phyloP scores from a whole-genome alignment of 1,284 basidiomycete species.

The Prillingera fragicola region DNA sequence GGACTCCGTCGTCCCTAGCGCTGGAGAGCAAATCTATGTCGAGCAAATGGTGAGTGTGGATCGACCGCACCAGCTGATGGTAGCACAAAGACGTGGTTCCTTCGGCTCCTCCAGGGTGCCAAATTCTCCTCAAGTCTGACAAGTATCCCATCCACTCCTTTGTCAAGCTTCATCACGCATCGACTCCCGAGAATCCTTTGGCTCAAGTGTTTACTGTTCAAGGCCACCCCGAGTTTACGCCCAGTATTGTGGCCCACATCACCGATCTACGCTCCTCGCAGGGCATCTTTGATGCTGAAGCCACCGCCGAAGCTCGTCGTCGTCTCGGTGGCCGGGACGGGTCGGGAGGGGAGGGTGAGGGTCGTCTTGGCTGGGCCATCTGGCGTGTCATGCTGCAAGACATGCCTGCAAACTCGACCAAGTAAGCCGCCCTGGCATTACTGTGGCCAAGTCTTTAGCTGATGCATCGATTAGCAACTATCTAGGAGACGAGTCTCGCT shows the following conservation, averaged over 20 bases:
- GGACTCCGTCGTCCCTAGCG: slow-evolving; percentile 39
- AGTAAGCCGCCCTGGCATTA: slow-evolving; percentile 8
- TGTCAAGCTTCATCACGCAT: slow-evolving; percentile 46
- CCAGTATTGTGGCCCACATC: slow-evolving; percentile 50
- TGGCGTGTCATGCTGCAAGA: slow-evolving; percentile 50
- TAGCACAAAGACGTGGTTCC: slow-evolving; percentile 52
- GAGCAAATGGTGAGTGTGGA: slow-evolving; percentile 49
- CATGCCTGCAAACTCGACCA: slow-evolving; percentile 10
- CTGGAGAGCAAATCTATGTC: slow-evolving; percentile 43
- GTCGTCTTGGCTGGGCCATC: slow-evolving; percentile 50
- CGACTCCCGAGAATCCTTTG: slow-evolving; percentile 38
- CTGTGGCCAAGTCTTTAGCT: not conserved
- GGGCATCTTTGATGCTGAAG: slow-evolving; percentile 47
- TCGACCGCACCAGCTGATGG: slow-evolving; percentile 2
- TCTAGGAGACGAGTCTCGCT: slow-evolving; percentile 25
- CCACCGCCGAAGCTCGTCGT: slow-evolving; percentile 44
- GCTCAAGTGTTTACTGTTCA: slow-evolving; percentile 49
- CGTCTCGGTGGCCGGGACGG: slow-evolving; percentile 49
- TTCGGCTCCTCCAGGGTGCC: slow-evolving; percentile 47
- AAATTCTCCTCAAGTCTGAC: slow-evolving; percentile 47
- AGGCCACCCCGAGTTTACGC: slow-evolving; percentile 54
- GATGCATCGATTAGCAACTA: slow-evolving; percentile 19
- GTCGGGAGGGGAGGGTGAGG: slow-evolving; percentile 49
- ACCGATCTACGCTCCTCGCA: slow-evolving; percentile 45
- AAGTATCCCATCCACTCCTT: slow-evolving; percentile 51